Percentiles rank a stretch among this genome's conserved stretches.
Conservation (phyloP, 768 basidiomycete species). For the Dacryopinax spathularia region DNA sequence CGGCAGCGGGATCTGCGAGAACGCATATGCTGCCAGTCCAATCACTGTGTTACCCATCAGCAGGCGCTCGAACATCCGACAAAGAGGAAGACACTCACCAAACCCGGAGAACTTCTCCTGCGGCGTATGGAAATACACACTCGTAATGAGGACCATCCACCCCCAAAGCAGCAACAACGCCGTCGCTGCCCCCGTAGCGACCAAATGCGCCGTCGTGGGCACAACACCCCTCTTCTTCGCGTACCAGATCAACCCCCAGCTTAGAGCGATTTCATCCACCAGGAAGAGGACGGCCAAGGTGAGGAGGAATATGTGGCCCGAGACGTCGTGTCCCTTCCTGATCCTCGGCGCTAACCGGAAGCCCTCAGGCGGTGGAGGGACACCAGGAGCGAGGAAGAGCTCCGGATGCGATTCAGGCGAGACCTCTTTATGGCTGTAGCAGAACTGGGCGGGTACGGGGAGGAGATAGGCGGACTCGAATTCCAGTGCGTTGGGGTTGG, state of each 20-base stretch:
- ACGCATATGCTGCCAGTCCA: background rate
- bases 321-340: slow-evolving; percentile 77
- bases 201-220: background rate
- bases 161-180: slow-evolving; percentile 38
- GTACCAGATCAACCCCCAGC: slow-evolving; percentile 16
- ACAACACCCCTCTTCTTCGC: slow-evolving; percentile 37
- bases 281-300: slow-evolving; percentile 68
- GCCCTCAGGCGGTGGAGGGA: slow-evolving; percentile 26
- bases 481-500: background rate
- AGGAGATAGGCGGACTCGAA: slow-evolving; percentile 24
- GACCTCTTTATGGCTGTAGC: slow-evolving; percentile 37
- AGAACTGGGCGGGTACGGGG: slow-evolving; percentile 43
- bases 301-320: slow-evolving; percentile 84
- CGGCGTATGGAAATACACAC: slow-evolving; percentile 82
- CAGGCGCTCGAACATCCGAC: background rate
- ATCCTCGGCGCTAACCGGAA: slow-evolving; percentile 38
- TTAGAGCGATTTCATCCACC: slow-evolving; percentile 47
- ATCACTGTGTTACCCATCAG: background rate
- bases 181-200: slow-evolving; percentile 36
- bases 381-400: slow-evolving; percentile 37
- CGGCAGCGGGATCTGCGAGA: background rate
- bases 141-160: slow-evolving; percentile 64
- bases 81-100: slow-evolving; percentile 34
- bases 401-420: slow-evolving; percentile 47
- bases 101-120: slow-evolving; percentile 78